Conservation (phyloP, 345 rosid genomes). For the Dipteronia dyeriana region DNA sequence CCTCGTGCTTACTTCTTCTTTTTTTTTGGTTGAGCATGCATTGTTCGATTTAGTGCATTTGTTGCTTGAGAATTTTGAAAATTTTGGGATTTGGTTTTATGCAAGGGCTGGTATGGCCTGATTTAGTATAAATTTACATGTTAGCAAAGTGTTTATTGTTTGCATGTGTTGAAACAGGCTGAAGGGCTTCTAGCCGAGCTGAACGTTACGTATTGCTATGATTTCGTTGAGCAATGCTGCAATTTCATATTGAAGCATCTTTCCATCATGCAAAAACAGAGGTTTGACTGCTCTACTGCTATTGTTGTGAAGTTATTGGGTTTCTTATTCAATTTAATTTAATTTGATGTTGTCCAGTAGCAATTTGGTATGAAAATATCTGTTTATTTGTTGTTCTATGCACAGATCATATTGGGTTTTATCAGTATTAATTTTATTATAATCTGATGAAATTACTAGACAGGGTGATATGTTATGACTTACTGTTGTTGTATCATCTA, state of each 20-base stretch:
- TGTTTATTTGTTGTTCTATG: neutral
- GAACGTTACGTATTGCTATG: slow-evolving; percentile 62
- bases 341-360: neutral
- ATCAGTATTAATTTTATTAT: neutral
- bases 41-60: neutral
- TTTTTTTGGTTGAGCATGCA: neutral
- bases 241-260: slow-evolving; percentile 69
- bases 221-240: slow-evolving; percentile 63
- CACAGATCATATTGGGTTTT: neutral
- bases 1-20: neutral
- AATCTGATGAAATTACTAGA: neutral
- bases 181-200: slow-evolving; percentile 81
- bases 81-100: neutral
- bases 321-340: neutral
- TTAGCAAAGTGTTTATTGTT: slow-evolving; percentile 11
- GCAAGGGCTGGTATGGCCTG: neutral
- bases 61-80: neutral
- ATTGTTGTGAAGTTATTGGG: neutral
- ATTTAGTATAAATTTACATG: slow-evolving; percentile 5
- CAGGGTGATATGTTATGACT: neutral
- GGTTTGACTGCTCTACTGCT: slow-evolving; percentile 37
- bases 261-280: slow-evolving; percentile 64
- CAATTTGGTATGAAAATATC: neutral
- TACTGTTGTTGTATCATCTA: neutral
- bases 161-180: slow-evolving; percentile 50